Base-by-base conservation (phyloP, 2,329 filamentous ascomycete genomes). In the Sporothrix pseudoabietina region DNA sequence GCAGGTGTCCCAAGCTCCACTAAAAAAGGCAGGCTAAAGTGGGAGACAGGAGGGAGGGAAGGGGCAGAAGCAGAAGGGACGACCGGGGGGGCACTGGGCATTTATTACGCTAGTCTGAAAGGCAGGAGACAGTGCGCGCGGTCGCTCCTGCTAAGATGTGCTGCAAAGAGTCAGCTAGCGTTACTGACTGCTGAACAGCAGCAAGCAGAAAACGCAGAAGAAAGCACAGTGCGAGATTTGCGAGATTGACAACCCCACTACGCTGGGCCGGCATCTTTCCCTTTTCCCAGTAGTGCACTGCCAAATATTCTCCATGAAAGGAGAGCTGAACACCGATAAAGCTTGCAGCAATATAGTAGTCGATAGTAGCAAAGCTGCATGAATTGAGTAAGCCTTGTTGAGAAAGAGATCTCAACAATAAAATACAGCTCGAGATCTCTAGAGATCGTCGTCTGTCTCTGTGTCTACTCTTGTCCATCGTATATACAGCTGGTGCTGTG, bases 11-110 rank as follows among this genome's bases (percentile, higher is more conserved):
- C 47, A 35, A 71, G 57, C 70, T 71, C 70, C 70, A 71, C 70
- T 69, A 39, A 59, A 72, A 66, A 59, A 55, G 71, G 61, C 49
- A 68, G 71, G 71, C 61, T 72, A 68, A 73, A 65, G 57, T 73
- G 66, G 66, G 65, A 70, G 72, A 65, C 71, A 73, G 47, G 71
- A 66, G 59, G 32, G 59, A 57, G 61, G 47, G 26, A 68, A 49
- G 39, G 39, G 41, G 63, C 41, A 66, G 30, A 66, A 26, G 26
- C 26, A n/a, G 61, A 63, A 65, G 59, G 61, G 39, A 47, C 61
- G 61, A 65, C 22, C 16, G 54, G 52, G 6, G n/a, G 30, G 16
- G 16, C 12, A 44, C 41, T 44, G 54, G 12, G 6, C 54, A 32
- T 57, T 57, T 9, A n/a, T 39, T 39, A 30, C 14, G 30, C 55